Base-by-base conservation (phyloP, 2,329 filamentous ascomycete genomes). In the Colletotrichum siamense region DNA sequence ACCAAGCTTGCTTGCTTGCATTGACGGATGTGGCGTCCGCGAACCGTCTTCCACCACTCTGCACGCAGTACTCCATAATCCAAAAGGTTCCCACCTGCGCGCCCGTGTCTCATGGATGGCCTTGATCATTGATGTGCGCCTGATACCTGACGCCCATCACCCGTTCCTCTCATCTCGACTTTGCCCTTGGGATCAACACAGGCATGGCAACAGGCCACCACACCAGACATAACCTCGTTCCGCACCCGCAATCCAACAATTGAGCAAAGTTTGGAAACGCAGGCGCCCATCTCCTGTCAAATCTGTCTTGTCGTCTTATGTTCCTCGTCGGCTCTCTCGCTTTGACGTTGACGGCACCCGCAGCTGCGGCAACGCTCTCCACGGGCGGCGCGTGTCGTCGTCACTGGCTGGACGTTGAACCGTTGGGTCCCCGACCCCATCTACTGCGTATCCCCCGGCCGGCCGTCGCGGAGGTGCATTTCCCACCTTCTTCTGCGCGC, bases 131-230 rank as follows among this genome's bases (percentile, higher is more conserved):
- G 44, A 49, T 49, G 44, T 73, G 73, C 15, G 69, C 69, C 73
- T 73, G 73, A 73, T 68, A 76, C 73, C 69, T 44, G 63, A 73
- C 63, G 69, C 44, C 26, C 69, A 73, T 76, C 73, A 76, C 62
- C 73, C 64, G 73, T 76, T 76, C 73, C 73, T 76, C 73, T 76
- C 73, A 76, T 76, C 63, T 73, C 26, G 55, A 72, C 26, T 34
- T 69, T 75, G 68, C 24, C 36, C 30, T 34, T 49, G 55, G 57
- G 73, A 76, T 76, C 73, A 76, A 76, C 69, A 32, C 73, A 76
- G 69, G 73, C 73, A 76, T 76, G 69, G 39, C 66, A 70, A 13
- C 73, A 68, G 62, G 44, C 52, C 24, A 36, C 65, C 65, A 24
- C 39, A n/a, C 39, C 32, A 18, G 32, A 34, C 34, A 22, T 44